Conservation (phyloP, 2,329 filamentous ascomycete genomes). For the Penicillium sp. region DNA sequence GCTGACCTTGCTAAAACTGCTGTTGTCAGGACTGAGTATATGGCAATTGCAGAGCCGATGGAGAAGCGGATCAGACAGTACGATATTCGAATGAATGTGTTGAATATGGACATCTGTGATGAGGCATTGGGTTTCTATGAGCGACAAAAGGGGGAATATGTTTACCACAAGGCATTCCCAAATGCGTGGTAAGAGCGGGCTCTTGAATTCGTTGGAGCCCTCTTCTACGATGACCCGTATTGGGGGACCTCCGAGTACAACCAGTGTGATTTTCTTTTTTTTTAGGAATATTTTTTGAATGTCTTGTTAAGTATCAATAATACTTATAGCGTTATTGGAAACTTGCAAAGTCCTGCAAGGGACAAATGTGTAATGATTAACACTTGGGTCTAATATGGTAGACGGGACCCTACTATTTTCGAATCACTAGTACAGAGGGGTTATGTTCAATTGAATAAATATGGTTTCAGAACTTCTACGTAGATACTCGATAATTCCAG, state of each 20-base stretch:
- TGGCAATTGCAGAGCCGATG: conserved; percentile 12
- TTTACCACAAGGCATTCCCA: conserved; percentile 9
- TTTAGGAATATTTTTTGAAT: too few relatives aligned
- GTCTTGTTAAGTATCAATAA: background rate
- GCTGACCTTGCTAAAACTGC: conserved; percentile 2
- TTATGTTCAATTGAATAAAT: too few relatives aligned
- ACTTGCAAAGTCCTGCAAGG: too few relatives aligned
- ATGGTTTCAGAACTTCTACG: too few relatives aligned
- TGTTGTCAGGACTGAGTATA: conserved; percentile 8
- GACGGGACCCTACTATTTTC: too few relatives aligned
- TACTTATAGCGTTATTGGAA: background rate
- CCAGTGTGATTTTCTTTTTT: background rate
- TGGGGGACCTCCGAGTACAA: background rate
- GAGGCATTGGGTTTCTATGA: conserved; percentile 7
- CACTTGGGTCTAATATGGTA: too few relatives aligned
- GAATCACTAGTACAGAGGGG: too few relatives aligned
- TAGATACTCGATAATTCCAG: too few relatives aligned
- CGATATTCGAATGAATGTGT: conserved; percentile 13
- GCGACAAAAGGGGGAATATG: conserved; percentile 1
- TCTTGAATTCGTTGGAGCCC: background rate
- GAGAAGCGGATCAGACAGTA: conserved; percentile 11
- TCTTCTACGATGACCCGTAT: background rate
- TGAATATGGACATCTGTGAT: conserved; percentile 13
- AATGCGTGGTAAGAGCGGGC: background rate
- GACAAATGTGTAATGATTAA: too few relatives aligned